Evolutionary conservation across 495 filamentous ascomycete genomes (phyloP).

Genomic region (Chaetomium cochliodes): DNA sequence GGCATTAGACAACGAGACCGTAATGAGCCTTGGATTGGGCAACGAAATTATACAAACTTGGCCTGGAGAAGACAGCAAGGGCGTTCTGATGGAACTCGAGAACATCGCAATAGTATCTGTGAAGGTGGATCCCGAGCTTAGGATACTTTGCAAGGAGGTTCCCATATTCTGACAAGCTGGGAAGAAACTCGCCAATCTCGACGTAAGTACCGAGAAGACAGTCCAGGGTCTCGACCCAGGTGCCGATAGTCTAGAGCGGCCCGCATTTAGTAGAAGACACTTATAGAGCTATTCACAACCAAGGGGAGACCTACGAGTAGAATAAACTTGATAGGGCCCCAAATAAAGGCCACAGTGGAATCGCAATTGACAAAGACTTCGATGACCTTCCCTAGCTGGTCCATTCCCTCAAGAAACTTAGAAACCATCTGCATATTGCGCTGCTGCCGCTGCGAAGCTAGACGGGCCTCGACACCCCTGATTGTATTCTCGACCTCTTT

Average conservation of each 20-base stretch:
- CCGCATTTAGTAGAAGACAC: neutral
- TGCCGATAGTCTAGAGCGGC: neutral
- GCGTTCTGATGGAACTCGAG: neutral
- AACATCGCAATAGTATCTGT: neutral
- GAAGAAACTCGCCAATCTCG: neutral
- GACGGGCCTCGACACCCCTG: no score
- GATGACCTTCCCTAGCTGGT: no score
- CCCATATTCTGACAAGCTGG: neutral
- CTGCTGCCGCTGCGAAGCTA: no score
- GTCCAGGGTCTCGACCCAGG: neutral
- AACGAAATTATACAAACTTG: neutral
- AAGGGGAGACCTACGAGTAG: neutral
- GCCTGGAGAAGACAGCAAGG: neutral
- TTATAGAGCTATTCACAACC: no score
- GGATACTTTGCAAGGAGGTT: neutral
- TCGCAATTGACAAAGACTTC: no score
- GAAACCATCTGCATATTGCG: no score
- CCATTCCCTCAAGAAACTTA: no score
- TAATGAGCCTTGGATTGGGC: no score
- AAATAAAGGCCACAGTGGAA: no score
- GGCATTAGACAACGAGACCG: no score
- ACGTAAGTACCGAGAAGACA: neutral
- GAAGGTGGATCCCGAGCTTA: neutral
- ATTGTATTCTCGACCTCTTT: no score
- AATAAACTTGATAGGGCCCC: neutral